Evolutionary conservation across 1,284 basidiomycete species (phyloP).

Genomic region (Erythrobasidium hasegawianum): DNA sequence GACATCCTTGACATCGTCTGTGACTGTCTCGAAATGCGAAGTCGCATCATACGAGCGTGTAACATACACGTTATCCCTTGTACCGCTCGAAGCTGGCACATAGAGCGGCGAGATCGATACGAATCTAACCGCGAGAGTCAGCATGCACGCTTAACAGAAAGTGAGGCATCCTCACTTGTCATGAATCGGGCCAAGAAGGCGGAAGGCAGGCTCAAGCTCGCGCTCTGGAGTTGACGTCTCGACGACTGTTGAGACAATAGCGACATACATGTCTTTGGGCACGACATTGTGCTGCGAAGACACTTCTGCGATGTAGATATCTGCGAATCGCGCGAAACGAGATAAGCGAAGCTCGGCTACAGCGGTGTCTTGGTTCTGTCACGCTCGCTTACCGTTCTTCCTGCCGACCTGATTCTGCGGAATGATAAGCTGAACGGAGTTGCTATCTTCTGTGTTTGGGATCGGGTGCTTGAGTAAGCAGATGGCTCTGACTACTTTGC

Average conservation of each 20-base stretch:
- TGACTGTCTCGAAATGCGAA: constrained; percentile 79
- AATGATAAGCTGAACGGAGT: constrained; percentile 96
- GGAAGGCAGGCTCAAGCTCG: constrained; percentile 86
- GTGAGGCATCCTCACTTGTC: constrained; percentile 71
- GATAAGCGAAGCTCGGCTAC: constrained; percentile 4
- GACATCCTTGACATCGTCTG: constrained; percentile 84
- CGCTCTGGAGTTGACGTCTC: constrained; percentile 90
- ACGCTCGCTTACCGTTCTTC: constrained; percentile 71
- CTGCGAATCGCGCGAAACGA: constrained; percentile 52
- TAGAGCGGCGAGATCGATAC: constrained; percentile 83
- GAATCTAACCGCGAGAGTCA: constrained; percentile 61
- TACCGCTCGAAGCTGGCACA: constrained; percentile 77
- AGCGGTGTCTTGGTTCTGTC: neutral
- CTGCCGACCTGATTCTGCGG: constrained; percentile 96
- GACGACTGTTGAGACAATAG: constrained; percentile 97
- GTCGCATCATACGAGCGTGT: constrained; percentile 98
- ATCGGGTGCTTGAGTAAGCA: constrained; percentile 98
- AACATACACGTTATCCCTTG: constrained; percentile 77
- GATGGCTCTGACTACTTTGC: constrained; percentile 93
- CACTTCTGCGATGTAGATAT: constrained; percentile 98
- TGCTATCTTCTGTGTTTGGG: constrained; percentile 91
- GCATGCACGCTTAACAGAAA: neutral
- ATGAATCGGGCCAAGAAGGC: constrained; percentile 85
- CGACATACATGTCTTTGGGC: constrained; percentile 88
- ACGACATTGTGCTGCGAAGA: constrained; percentile 97